Conservation (phyloP, 2,329 filamentous ascomycete genomes). For the Ceratocystiopsis sp. region DNA sequence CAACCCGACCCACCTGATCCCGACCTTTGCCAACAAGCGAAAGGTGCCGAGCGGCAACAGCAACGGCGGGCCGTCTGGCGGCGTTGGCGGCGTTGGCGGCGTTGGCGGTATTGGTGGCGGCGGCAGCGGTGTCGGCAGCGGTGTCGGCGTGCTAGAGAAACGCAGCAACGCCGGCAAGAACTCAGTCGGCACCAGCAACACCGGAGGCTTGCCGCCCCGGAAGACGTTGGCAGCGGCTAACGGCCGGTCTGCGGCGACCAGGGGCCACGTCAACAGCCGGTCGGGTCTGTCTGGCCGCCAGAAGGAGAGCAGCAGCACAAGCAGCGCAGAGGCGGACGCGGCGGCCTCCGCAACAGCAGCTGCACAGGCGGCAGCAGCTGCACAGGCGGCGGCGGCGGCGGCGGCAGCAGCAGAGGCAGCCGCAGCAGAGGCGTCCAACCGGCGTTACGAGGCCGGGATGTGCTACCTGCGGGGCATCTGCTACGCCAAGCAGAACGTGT, state of each 20-base stretch:
- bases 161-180: not conserved
- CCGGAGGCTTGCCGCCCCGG: too few relatives aligned
- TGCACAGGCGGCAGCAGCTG: not conserved
- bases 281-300: constrained; percentile 11
- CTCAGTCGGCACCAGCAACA: constrained; percentile 12
- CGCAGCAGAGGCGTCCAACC: constrained; percentile 25
- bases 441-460: constrained; percentile 91
- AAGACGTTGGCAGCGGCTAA: not conserved
- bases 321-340: not conserved
- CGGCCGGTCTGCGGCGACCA: not conserved
- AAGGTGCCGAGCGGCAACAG: constrained; percentile 35
- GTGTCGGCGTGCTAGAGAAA: too few relatives aligned
- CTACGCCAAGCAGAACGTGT: constrained; percentile 92
- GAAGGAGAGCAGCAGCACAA: constrained; percentile 1
- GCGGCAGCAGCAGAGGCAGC: constrained; percentile 4
- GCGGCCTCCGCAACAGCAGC: constrained; percentile 1
- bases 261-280: constrained; percentile 3
- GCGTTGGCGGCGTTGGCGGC: not conserved
- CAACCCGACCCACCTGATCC: constrained; percentile 79
- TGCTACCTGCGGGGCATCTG: constrained; percentile 88
- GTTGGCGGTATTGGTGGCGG: not conserved
- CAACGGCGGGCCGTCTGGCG: constrained; percentile 5
- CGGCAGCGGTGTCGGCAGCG: constrained; percentile 14
- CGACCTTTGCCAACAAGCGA: constrained; percentile 43
- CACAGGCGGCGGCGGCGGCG: not conserved